These are phyloP conservation scores for Linderniella brevidens DNA, from an alignment of 257 asterid species.

Conservation along the genomic window DNA sequence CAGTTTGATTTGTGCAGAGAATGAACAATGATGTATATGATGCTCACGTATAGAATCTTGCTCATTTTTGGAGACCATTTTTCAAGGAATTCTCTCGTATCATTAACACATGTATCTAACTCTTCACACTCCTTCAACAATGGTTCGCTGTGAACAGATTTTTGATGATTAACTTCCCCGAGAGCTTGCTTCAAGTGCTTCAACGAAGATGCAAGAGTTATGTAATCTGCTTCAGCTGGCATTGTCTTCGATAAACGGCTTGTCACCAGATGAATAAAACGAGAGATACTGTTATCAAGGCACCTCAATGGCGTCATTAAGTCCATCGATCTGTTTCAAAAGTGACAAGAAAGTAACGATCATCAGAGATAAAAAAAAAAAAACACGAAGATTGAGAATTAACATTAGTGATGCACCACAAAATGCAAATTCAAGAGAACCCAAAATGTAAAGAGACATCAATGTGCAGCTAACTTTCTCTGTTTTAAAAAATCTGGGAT, in stretches of 20 bases:
- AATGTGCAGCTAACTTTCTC: no score
- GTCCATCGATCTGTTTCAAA: constrained; percentile 53
- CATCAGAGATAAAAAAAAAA: no score
- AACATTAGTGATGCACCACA: no score
- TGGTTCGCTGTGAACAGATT: constrained; percentile 31
- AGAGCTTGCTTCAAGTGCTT: constrained; percentile 64
- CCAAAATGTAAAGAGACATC: no score
- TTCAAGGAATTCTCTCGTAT: constrained; percentile 78
- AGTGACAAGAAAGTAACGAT: no score
- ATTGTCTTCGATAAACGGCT: constrained; percentile 37
- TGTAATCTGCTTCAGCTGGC: constrained; percentile 60
- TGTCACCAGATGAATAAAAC: constrained; percentile 75
- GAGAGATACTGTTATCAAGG: constrained; percentile 73
- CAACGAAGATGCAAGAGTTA: constrained; percentile 31
- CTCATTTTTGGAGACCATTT: constrained; percentile 85
- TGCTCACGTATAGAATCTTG: constrained; percentile 75
- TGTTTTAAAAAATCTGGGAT: no score
- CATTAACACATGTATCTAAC: constrained; percentile 61
- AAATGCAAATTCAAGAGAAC: no score
- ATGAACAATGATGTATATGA: background rate
- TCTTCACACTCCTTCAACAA: constrained; percentile 51
- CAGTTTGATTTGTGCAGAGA: background rate
- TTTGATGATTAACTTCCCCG: constrained; percentile 32
- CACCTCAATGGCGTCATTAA: constrained; percentile 42
- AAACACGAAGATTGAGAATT: no score